Conservation (phyloP, 495 filamentous ascomycete genomes). For the Aspergillus coremiiformis region DNA sequence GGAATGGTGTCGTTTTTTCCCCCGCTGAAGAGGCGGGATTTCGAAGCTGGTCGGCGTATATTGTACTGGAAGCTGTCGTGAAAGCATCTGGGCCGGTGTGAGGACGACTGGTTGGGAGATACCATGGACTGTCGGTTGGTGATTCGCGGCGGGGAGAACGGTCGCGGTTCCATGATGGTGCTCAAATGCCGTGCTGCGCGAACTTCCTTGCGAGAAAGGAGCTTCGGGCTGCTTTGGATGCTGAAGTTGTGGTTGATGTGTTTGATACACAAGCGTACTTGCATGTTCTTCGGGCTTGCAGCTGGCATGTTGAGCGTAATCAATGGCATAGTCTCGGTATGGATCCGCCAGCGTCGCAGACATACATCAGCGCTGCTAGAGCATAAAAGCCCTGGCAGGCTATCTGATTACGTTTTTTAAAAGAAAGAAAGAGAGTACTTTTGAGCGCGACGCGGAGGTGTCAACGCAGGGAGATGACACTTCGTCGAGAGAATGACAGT, state of each 20-base stretch:
- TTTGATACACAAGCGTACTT: conserved; percentile 30
- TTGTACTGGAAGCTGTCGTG: conserved; percentile 26
- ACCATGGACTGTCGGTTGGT: conserved; percentile 23
- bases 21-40: conserved; percentile 21
- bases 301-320: conserved; percentile 29
- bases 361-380: conserved; percentile 40
- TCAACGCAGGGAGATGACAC: not conserved
- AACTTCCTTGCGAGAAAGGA: conserved; percentile 23
- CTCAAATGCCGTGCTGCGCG: conserved; percentile 27
- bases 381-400: conserved; percentile 32
- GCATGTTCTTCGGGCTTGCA: conserved; percentile 29
- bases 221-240: conserved; percentile 25
- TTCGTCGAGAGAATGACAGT: not conserved
- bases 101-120: conserved; percentile 24
- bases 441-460: not conserved
- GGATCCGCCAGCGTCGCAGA: conserved; percentile 36
- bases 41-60: conserved; percentile 26
- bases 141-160: conserved; percentile 21
- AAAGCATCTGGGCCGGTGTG: conserved; percentile 27
- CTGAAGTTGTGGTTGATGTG: conserved; percentile 23
- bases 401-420: conserved; percentile 6
- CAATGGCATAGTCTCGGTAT: conserved; percentile 36
- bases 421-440: not conserved
- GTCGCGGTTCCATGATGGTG: conserved; percentile 26
- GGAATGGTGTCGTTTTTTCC: conserved; percentile 28